phyloP scores from a whole-genome alignment of 441 rosid genomes.

The Flueggea neowawraea region DNA sequence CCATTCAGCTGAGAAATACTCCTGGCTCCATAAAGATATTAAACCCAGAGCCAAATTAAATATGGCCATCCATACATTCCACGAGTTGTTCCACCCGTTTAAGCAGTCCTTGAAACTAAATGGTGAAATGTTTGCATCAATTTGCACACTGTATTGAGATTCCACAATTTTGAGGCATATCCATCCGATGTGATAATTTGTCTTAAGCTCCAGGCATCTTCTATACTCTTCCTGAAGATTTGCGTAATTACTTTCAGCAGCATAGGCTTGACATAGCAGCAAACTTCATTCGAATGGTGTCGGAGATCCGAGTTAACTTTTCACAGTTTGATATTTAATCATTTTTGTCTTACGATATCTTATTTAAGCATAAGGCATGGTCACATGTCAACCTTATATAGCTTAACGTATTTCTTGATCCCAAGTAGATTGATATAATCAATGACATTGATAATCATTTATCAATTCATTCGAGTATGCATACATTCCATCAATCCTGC shows the following conservation, averaged over 20 bases:
- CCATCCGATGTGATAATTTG: conserved; percentile 78
- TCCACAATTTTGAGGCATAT: conserved; percentile 71
- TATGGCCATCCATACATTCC: conserved; percentile 62
- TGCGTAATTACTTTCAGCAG: conserved; percentile 44
- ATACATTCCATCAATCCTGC: too few relatives aligned
- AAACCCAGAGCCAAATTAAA: conserved; percentile 56
- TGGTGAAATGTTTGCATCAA: conserved; percentile 45
- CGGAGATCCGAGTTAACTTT: too few relatives aligned
- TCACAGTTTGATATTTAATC: too few relatives aligned
- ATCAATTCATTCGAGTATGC: too few relatives aligned
- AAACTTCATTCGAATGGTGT: too few relatives aligned
- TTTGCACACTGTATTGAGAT: conserved; percentile 50
- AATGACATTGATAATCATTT: too few relatives aligned
- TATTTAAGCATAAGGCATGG: too few relatives aligned
- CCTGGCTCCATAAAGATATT: conserved; percentile 45
- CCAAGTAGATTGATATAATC: too few relatives aligned
- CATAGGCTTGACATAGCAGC: conserved; percentile 76
- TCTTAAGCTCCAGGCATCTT: conserved; percentile 77
- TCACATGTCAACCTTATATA: too few relatives aligned
- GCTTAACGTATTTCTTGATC: too few relatives aligned
- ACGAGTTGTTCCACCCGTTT: conserved; percentile 38
- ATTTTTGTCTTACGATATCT: too few relatives aligned
- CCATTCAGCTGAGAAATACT: conserved; percentile 60
- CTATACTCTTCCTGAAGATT: conserved; percentile 51
- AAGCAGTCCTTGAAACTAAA: conserved; percentile 49